Conservation (phyloP, 2,329 filamentous ascomycete genomes). For the Neopestalotiopsis sp. region DNA sequence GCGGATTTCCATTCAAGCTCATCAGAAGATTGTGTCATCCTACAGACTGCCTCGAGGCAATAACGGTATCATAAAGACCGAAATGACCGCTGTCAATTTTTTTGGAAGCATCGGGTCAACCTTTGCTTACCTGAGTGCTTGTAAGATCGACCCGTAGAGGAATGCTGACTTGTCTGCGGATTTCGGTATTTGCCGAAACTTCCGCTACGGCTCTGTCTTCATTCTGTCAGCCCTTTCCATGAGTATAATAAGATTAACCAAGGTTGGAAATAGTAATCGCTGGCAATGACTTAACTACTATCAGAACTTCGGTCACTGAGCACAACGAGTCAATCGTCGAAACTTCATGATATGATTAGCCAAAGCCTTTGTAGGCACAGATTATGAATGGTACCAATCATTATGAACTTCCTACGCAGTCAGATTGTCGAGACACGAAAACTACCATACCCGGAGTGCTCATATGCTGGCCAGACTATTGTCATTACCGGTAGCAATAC, state of each 20-base stretch:
- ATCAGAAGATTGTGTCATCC: too few species aligned
- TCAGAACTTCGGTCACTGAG: too few species aligned
- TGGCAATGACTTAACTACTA: too few species aligned
- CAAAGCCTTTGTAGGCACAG: too few species aligned
- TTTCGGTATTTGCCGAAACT: not conserved
- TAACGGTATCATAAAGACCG: not conserved
- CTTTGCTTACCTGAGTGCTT: not conserved
- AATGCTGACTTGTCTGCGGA: not conserved
- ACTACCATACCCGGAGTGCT: constrained; percentile 29
- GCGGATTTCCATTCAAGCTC: too few species aligned
- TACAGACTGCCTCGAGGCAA: too few species aligned
- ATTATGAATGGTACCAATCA: not conserved
- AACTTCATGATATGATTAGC: too few species aligned
- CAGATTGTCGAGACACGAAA: constrained; percentile 19
- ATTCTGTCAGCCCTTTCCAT: not conserved
- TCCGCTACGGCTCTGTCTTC: not conserved
- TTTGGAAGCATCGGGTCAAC: not conserved
- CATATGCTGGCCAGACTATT: constrained; percentile 36
- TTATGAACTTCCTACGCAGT: constrained; percentile 22
- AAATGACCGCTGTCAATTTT: not conserved
- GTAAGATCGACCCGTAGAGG: not conserved
- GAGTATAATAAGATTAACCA: not conserved
- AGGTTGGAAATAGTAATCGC: too few species aligned
- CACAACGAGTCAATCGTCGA: too few species aligned
- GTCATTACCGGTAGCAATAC: constrained; percentile 42